Conservation (phyloP, 768 basidiomycete species). For the Kwoniella sp. region DNA sequence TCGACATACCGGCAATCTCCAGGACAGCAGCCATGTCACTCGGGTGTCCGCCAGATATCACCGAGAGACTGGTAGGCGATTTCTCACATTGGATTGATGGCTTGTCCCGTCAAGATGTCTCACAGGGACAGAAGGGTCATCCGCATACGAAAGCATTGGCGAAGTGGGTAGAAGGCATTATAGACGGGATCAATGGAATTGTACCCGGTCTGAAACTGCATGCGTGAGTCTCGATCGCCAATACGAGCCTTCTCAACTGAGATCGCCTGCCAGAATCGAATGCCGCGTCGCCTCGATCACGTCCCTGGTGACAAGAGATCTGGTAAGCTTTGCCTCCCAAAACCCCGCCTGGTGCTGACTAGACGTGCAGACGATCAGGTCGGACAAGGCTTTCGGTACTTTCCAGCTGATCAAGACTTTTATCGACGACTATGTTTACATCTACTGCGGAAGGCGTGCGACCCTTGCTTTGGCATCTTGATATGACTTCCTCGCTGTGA, state of each 20-base stretch:
- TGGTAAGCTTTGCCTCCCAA: slow-evolving; percentile 20
- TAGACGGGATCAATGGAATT: slow-evolving; percentile 7
- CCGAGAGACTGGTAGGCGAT: slow-evolving; percentile 60
- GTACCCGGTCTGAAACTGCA: slow-evolving; percentile 2
- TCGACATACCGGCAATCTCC: slow-evolving; percentile 19
- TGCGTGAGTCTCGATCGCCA: slow-evolving; percentile 9
- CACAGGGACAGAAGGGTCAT: slow-evolving; percentile 9
- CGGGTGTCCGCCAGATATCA: slow-evolving; percentile 63
- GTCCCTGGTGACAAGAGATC: slow-evolving; percentile 37
- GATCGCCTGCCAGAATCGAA: background rate
- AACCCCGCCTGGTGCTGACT: slow-evolving; percentile 3
- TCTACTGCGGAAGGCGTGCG: too few species aligned
- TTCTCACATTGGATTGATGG: too few species aligned
- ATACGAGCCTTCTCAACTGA: background rate
- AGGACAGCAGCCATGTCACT: slow-evolving; percentile 28
- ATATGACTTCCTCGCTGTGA: too few species aligned
- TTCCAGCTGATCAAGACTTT: slow-evolving; percentile 46
- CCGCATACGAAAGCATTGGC: too few species aligned
- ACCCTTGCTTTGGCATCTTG: too few species aligned
- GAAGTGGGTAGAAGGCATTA: slow-evolving; percentile 19
- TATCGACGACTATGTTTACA: slow-evolving; percentile 40
- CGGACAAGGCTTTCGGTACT: slow-evolving; percentile 32
- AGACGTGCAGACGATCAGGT: slow-evolving; percentile 23
- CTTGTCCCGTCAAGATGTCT: background rate
- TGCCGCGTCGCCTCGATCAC: slow-evolving; percentile 30